phyloP scores from a whole-genome alignment of 352 stramenopile species.

The Phytophthora meadii region DNA sequence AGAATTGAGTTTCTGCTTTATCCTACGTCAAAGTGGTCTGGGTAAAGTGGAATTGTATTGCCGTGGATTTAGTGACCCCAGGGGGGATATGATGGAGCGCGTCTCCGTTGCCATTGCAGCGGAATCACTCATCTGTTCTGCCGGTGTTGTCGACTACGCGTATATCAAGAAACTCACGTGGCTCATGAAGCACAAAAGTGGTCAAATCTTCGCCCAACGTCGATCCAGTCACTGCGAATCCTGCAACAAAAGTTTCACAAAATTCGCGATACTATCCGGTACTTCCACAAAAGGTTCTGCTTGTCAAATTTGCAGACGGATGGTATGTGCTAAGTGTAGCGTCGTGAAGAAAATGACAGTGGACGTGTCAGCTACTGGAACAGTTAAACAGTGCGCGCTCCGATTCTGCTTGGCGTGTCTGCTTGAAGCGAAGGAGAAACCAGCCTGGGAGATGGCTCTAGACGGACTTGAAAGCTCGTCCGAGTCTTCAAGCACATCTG shows the following conservation, averaged over 20 bases:
- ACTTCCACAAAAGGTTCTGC: constrained; percentile 18
- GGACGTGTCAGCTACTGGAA: constrained; percentile 42
- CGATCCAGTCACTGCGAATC: constrained; percentile 36
- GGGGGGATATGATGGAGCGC: constrained; percentile 34
- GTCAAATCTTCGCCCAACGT: not conserved
- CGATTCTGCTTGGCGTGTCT: constrained; percentile 61
- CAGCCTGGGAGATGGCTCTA: constrained; percentile 52
- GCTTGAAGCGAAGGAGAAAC: constrained; percentile 52
- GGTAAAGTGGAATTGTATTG: constrained; percentile 51
- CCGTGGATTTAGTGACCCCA: constrained; percentile 42
- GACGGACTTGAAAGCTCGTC: constrained; percentile 1
- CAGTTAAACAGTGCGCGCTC: constrained; percentile 44
- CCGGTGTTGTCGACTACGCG: constrained; percentile 42
- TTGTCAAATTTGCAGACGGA: constrained; percentile 56
- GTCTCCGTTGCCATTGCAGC: constrained; percentile 26
- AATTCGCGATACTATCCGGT: constrained; percentile 18
- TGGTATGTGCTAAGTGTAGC: constrained; percentile 60
- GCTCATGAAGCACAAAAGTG: constrained; percentile 37
- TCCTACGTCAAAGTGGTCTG: constrained; percentile 32
- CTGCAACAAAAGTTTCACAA: constrained; percentile 29
- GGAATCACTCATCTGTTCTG: constrained; percentile 24
- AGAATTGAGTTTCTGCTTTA: constrained; percentile 50
- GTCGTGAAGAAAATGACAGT: constrained; percentile 66
- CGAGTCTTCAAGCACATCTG: constrained; percentile 14
- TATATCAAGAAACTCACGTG: constrained; percentile 59